phyloP scores from a whole-genome alignment of 78 protist genomes.

The Emiliania huxleyi region DNA sequence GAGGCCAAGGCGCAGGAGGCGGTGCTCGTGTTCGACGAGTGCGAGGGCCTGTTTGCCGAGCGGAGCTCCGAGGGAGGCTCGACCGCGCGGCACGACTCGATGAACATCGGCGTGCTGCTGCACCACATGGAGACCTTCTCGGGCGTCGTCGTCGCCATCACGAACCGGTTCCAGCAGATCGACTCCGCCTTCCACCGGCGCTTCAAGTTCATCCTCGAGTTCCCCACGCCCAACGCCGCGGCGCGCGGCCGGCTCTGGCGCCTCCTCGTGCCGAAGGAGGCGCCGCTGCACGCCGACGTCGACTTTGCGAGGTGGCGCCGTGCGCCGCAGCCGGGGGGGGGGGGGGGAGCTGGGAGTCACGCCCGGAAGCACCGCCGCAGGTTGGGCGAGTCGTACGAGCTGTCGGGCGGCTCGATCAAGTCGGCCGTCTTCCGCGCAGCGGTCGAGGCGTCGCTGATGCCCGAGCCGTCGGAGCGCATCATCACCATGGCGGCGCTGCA shows the following conservation, averaged over 20 bases:
- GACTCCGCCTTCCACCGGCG: background rate
- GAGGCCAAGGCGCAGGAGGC: constrained; percentile 57
- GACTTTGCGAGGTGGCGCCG: background rate
- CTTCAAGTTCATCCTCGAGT: background rate
- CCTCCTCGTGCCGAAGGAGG: background rate
- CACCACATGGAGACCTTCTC: constrained; percentile 58
- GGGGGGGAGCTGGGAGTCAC: too few relatives aligned
- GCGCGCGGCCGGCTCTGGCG: background rate
- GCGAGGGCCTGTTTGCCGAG: constrained; percentile 49
- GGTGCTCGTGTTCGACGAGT: constrained; percentile 61
- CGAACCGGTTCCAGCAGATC: background rate
- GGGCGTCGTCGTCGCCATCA: constrained; percentile 55
- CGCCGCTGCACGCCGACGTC: background rate
- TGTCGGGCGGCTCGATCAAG: background rate
- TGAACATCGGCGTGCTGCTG: constrained; percentile 35
- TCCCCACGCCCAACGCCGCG: background rate
- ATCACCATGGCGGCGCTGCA: background rate
- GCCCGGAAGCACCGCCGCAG: too few relatives aligned
- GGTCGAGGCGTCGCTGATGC: background rate
- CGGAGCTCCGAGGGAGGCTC: background rate
- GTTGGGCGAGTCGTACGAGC: background rate
- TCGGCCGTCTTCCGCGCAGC: background rate
- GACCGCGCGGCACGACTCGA: constrained; percentile 34
- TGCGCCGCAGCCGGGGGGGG: too few relatives aligned
- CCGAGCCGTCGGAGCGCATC: background rate